These are phyloP conservation scores for Xylariaceae sp. DNA, from an alignment of 2,329 filamentous ascomycete species.

Conservation along the genomic window DNA sequence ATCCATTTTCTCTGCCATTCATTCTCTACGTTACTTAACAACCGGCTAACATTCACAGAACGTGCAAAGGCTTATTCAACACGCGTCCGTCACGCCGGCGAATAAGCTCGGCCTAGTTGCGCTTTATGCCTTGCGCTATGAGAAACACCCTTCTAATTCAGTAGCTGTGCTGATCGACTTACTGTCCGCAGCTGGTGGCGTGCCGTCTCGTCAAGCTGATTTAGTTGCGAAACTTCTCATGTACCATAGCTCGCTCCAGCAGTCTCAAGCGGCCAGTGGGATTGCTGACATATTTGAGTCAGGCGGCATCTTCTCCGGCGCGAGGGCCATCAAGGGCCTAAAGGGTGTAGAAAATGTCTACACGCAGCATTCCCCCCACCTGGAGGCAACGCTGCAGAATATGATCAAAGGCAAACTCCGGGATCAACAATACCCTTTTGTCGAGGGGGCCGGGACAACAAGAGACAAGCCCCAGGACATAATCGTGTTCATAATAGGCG, in stretches of 20 bases:
- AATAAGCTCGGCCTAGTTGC: constrained; percentile 87
- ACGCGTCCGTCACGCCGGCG: constrained; percentile 67
- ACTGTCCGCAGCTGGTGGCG: constrained; percentile 74
- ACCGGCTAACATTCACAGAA: constrained; percentile 46
- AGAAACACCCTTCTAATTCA: constrained; percentile 77
- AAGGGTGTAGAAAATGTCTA: constrained; percentile 99
- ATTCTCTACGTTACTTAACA: background rate
- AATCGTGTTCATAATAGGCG: constrained; percentile 88
- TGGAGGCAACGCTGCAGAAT: constrained; percentile 85
- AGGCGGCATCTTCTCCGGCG: constrained; percentile 82
- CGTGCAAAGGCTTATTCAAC: constrained; percentile 80
- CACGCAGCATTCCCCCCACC: constrained; percentile 86
- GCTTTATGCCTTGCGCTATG: constrained; percentile 90
- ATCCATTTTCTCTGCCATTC: background rate
- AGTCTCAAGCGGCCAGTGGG: constrained; percentile 66
- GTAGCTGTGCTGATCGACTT: constrained; percentile 82
- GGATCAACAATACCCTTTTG: constrained; percentile 86
- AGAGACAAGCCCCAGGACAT: constrained; percentile 96
- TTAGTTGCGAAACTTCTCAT: constrained; percentile 75
- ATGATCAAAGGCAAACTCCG: constrained; percentile 85
- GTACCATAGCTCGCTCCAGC: constrained; percentile 83
- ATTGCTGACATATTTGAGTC: constrained; percentile 92
- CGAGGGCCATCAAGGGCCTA: constrained; percentile 83
- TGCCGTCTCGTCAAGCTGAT: constrained; percentile 68
- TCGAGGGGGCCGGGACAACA: constrained; percentile 80